A percentile compares a stretch with the other conserved stretches of the same genome.
phyloP scores from a whole-genome alignment of 495 filamentous ascomycete genomes.

The Talaromyces nanjingensis region DNA sequence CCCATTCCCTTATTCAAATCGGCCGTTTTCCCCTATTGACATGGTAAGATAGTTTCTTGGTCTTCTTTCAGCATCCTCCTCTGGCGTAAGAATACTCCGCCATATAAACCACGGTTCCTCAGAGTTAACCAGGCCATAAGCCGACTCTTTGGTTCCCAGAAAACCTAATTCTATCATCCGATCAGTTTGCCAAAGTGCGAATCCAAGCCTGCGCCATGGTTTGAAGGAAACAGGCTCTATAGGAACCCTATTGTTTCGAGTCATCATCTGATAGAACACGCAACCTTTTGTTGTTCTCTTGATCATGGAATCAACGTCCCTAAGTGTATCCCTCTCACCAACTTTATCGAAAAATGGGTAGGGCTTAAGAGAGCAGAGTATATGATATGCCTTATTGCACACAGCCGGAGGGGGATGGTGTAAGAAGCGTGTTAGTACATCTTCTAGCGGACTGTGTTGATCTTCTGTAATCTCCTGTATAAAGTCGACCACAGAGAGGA shows the following conservation, averaged over 20 bases:
- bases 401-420: neutral
- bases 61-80: constrained; percentile 2
- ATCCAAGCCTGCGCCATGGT: constrained; percentile 1
- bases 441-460: neutral
- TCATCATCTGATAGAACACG: neutral
- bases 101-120: neutral
- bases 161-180: neutral
- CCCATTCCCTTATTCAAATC: no score
- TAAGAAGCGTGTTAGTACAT: neutral
- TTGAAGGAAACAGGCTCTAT: neutral
- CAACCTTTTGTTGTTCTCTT: neutral
- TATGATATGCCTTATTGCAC: neutral
- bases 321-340: neutral
- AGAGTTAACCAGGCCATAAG: neutral
- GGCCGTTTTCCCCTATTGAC: no score
- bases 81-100: constrained; percentile 5
- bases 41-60: neutral
- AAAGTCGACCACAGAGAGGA: neutral
- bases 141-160: neutral
- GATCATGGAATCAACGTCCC: neutral
- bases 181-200: neutral
- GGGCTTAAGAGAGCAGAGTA: neutral
- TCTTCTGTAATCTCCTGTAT: neutral
- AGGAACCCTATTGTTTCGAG: neutral
- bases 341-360: neutral